phyloP scores from a whole-genome alignment of 495 filamentous ascomycete genomes.

The Tuber indicum region DNA sequence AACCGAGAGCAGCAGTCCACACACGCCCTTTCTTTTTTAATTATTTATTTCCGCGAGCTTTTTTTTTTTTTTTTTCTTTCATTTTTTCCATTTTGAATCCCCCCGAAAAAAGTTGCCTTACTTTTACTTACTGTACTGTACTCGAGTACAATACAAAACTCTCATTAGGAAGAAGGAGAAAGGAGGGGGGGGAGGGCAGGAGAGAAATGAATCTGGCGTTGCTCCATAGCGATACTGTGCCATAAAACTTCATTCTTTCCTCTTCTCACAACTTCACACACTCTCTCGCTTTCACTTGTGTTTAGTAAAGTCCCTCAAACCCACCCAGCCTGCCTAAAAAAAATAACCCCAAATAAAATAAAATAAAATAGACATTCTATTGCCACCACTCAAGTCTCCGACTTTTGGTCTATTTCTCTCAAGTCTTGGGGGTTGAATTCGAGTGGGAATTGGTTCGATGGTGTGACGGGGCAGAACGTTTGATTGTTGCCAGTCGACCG shows the following conservation, averaged over 20 bases:
- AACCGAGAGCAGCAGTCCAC: constrained; percentile 24
- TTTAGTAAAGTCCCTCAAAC: constrained; percentile 31
- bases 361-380: constrained; percentile 2
- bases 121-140: not conserved
- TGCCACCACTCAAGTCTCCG: constrained; percentile 13
- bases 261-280: constrained; percentile 29
- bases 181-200: not conserved
- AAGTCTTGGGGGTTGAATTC: constrained; percentile 30
- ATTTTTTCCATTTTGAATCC: constrained; percentile 20
- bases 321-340: constrained; percentile 23
- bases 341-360: constrained; percentile 1
- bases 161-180: not conserved
- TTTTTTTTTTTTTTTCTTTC: constrained; percentile 21
- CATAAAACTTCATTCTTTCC: constrained; percentile 16
- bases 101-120: constrained; percentile 4
- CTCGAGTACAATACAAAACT: not conserved
- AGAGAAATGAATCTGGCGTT: not conserved
- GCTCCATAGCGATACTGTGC: not conserved
- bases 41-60: constrained; percentile 19
- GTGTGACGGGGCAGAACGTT: constrained; percentile 38
- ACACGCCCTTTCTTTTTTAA: not conserved
- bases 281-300: constrained; percentile 11
- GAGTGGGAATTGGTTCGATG: constrained; percentile 14
- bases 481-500: constrained; percentile 38
- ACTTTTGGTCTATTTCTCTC: constrained; percentile 17